Evolutionary conservation across 345 rosid genomes (phyloP).

Genomic region (Limnanthes douglasii): DNA sequence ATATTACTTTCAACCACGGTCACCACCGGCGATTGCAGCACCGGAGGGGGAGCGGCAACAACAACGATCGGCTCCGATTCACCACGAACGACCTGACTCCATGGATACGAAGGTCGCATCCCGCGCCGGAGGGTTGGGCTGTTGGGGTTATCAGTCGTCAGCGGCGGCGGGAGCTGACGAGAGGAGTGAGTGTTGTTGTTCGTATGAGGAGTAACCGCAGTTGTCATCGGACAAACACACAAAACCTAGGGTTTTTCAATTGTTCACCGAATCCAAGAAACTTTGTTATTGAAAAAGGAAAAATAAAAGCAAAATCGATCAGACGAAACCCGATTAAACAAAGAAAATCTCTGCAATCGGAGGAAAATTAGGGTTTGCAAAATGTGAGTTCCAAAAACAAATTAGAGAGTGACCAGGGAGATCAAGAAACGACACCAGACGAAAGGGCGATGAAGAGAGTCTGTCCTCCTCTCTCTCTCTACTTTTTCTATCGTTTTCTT

Average conservation of each 20-base stretch:
- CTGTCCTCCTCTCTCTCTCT: no score
- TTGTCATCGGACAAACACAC: constrained; percentile 9
- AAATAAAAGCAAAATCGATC: no score
- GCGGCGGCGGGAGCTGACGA: constrained; percentile 11
- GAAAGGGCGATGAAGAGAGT: no score
- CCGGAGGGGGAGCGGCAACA: constrained; percentile 7
- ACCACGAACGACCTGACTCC: constrained; percentile 19
- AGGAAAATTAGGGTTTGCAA: no score
- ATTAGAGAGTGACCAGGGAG: no score
- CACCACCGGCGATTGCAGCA: constrained; percentile 9
- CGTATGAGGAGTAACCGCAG: constrained; percentile 10
- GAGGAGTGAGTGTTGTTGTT: constrained; percentile 9
- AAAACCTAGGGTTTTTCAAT: constrained; percentile 20
- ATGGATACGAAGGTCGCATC: constrained; percentile 12
- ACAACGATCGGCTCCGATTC: constrained; percentile 14
- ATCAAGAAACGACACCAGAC: no score
- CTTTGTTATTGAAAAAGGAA: no score
- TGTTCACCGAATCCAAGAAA: no score
- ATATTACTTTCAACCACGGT: constrained; percentile 9
- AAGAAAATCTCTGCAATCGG: no score
- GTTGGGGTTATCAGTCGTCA: constrained; percentile 8
- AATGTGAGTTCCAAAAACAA: no score
- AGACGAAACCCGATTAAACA: no score
- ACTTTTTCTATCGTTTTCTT: no score
- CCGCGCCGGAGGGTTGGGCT: constrained; percentile 12